Evolutionary conservation across 2,329 filamentous ascomycete genomes (phyloP).

Genomic region (Hypoxylon rubiginosum): DNA sequence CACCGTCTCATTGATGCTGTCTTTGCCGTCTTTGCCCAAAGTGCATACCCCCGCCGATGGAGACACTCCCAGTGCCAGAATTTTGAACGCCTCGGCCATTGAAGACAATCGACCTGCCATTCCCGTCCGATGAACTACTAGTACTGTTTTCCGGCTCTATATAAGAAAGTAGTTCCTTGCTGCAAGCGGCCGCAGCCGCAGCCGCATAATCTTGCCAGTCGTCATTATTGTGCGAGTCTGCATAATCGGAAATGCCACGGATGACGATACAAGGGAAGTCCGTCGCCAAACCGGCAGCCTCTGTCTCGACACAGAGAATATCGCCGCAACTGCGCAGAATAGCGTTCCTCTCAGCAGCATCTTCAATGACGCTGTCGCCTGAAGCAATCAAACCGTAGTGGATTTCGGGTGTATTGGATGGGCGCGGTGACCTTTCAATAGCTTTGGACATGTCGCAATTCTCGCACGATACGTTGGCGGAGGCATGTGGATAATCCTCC

Average conservation of each 20-base stretch:
- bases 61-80: too few relatives aligned
- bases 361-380: constrained; percentile 46
- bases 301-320: constrained; percentile 44
- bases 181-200: constrained; percentile 38
- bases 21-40: too few relatives aligned
- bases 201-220: constrained; percentile 44
- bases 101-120: too few relatives aligned
- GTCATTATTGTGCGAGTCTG: constrained; percentile 48
- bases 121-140: too few relatives aligned
- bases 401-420: constrained; percentile 8
- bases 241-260: constrained; percentile 47
- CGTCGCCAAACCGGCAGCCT: constrained; percentile 42
- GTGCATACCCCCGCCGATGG: too few relatives aligned
- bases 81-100: too few relatives aligned
- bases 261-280: constrained; percentile 47
- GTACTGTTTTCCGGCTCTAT: not conserved
- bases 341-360: constrained; percentile 41
- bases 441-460: too few relatives aligned
- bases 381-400: constrained; percentile 48
- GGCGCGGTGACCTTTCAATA: too few relatives aligned
- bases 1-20: too few relatives aligned
- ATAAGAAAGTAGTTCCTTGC: constrained; percentile 27
- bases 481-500: too few relatives aligned
- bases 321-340: constrained; percentile 11
- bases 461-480: too few relatives aligned